phyloP scores from a whole-genome alignment of 148 eudicot genomes.

The Nepenthes mirabilis region DNA sequence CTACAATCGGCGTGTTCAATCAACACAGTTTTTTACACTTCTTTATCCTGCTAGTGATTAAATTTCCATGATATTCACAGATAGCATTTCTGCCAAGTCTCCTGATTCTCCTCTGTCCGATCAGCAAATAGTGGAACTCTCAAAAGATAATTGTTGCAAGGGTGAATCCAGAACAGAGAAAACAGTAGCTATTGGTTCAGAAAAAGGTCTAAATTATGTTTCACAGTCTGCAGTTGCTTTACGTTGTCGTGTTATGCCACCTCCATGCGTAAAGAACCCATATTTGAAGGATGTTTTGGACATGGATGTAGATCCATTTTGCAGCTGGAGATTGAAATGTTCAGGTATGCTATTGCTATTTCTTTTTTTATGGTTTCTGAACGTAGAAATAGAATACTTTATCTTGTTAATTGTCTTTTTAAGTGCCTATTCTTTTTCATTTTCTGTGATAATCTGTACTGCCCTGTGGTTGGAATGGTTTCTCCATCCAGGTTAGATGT shows the following conservation, averaged over 20 bases:
- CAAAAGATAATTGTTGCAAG: conserved; percentile 18
- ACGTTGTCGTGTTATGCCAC: conserved; percentile 89
- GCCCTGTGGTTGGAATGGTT: neutral
- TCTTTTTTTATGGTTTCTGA: neutral
- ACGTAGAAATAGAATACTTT: neutral
- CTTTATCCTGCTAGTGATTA: conserved; percentile 2
- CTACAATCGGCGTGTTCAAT: no score
- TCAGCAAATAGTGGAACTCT: conserved; percentile 28
- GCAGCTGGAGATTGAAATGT: conserved; percentile 52
- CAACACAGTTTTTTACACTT: neutral
- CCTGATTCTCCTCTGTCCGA: conserved; percentile 18
- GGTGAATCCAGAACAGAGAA: conserved; percentile 36
- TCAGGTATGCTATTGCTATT: conserved; percentile 34
- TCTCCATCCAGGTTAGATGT: no score
- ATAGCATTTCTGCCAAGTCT: conserved; percentile 19
- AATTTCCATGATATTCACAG: conserved; percentile 16
- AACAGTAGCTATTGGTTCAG: conserved; percentile 9
- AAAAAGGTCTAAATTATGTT: conserved; percentile 38
- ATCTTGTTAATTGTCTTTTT: neutral
- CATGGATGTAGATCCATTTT: conserved; percentile 49
- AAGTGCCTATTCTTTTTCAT: neutral
- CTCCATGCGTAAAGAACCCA: conserved; percentile 82
- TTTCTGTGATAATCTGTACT: neutral
- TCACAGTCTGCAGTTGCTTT: conserved; percentile 86
- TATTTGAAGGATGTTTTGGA: conserved; percentile 40